Evolutionary conservation across 495 filamentous ascomycete genomes (phyloP).

Genomic region (Thozetella sp.): DNA sequence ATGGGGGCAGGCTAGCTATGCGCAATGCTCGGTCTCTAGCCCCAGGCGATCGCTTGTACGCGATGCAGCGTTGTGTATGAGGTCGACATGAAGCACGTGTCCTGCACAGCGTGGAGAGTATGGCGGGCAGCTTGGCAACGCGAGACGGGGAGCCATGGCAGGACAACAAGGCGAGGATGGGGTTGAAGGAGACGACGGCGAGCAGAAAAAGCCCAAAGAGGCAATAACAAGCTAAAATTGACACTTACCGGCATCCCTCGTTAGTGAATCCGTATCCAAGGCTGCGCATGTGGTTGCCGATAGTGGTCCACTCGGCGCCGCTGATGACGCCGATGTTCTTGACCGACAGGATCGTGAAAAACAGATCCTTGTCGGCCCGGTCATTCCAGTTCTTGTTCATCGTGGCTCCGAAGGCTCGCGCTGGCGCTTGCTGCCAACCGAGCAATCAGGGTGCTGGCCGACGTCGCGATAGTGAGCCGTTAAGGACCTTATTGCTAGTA

Average conservation of each 20-base stretch:
- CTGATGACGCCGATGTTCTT: constrained; percentile 58
- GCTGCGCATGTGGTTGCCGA: constrained; percentile 50
- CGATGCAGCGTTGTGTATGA: not conserved
- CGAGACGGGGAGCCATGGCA: no score
- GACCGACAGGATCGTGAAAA: constrained; percentile 55
- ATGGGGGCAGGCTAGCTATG: no score
- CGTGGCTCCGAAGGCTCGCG: constrained; percentile 3
- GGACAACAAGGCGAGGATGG: no score
- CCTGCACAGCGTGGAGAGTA: no score
- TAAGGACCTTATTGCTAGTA: constrained; percentile 1
- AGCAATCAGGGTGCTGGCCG: constrained; percentile 2
- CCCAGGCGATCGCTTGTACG: no score
- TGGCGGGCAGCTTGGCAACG: no score
- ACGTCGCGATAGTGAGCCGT: constrained; percentile 4
- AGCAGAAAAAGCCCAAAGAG: not conserved
- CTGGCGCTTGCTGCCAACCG: constrained; percentile 5
- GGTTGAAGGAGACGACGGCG: not conserved
- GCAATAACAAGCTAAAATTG: constrained; percentile 7
- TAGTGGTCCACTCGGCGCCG: constrained; percentile 52
- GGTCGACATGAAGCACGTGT: not conserved
- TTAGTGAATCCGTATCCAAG: constrained; percentile 55
- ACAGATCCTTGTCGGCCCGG: constrained; percentile 53
- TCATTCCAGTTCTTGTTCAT: constrained; percentile 59
- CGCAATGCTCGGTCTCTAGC: no score
- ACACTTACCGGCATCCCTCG: constrained; percentile 56